Conservation (phyloP, 768 basidiomycete species). For the Tricholoma furcatifolium region DNA sequence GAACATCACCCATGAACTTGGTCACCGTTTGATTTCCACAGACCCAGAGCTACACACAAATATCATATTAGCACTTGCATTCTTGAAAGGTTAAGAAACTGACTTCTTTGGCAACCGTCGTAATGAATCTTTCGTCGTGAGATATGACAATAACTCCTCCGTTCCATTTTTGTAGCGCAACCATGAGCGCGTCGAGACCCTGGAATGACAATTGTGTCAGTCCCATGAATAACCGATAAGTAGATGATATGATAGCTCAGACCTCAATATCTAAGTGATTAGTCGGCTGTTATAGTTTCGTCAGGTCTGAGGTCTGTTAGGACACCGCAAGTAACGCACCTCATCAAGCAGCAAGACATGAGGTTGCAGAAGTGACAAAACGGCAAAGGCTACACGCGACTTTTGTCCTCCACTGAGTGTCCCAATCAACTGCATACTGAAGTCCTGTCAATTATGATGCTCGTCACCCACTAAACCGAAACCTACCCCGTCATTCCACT, state of each 20-base stretch:
- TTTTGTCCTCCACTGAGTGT: constrained; percentile 96
- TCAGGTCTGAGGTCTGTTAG: constrained; percentile 1
- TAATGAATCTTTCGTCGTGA: constrained; percentile 96
- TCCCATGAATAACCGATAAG: neutral
- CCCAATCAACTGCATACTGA: constrained; percentile 81
- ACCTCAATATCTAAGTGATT: constrained; percentile 97
- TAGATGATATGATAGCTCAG: constrained; percentile 6
- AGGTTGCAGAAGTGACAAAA: constrained; percentile 81
- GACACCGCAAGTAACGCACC: constrained; percentile 38
- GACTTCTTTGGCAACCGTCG: constrained; percentile 83
- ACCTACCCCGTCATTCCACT: constrained; percentile 89
- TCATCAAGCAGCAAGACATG: constrained; percentile 95
- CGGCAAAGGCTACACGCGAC: constrained; percentile 90
- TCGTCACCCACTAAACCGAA: neutral
- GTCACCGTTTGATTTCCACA: constrained; percentile 80
- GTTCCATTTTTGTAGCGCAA: constrained; percentile 76
- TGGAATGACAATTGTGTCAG: constrained; percentile 26
- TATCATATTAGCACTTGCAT: constrained; percentile 3
- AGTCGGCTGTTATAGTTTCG: constrained; percentile 58
- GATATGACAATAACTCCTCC: constrained; percentile 92
- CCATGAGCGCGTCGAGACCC: constrained; percentile 95
- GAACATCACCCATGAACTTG: constrained; percentile 89
- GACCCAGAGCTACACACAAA: constrained; percentile 75
- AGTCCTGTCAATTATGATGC: neutral
- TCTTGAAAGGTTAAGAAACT: constrained; percentile 15